A percentile compares a stretch with the other conserved stretches of the same genome.
phyloP scores from a whole-genome alignment of 1,139 yeast species.

The Saccharomyces pastorianus region DNA sequence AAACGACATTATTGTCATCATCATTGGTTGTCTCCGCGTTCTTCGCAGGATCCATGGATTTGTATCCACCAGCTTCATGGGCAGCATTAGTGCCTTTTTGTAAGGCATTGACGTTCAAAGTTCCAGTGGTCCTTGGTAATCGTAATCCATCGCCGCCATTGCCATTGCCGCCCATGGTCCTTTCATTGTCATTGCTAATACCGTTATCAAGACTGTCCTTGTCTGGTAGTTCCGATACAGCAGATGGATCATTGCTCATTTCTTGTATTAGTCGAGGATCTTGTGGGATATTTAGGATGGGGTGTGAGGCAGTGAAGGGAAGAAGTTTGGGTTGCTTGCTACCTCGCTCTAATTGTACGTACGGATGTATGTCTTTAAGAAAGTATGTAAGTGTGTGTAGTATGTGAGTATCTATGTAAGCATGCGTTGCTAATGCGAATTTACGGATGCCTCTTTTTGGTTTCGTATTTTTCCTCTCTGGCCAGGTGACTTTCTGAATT shows the following conservation, averaged over 20 bases:
- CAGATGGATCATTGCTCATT: background rate
- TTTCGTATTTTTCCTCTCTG: background rate
- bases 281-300: background rate
- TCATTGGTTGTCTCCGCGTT: conserved; percentile 2
- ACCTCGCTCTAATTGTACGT: background rate
- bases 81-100: conserved; percentile 2
- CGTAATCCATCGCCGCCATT: background rate
- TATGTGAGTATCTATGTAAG: background rate
- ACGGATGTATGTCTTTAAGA: background rate
- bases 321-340: background rate
- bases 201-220: background rate
- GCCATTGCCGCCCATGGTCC: background rate
- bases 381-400: background rate
- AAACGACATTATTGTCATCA: background rate
- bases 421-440: background rate
- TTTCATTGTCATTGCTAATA: background rate
- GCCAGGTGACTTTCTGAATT: background rate
- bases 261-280: background rate
- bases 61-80: conserved; percentile 7
- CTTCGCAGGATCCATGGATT: conserved; percentile 38
- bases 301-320: background rate
- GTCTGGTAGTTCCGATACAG: background rate
- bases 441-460: background rate
- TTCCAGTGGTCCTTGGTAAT: conserved; percentile 59
- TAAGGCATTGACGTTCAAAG: conserved; percentile 50